Conservation (phyloP, 495 filamentous ascomycete genomes). For the Penicillium turbatum region DNA sequence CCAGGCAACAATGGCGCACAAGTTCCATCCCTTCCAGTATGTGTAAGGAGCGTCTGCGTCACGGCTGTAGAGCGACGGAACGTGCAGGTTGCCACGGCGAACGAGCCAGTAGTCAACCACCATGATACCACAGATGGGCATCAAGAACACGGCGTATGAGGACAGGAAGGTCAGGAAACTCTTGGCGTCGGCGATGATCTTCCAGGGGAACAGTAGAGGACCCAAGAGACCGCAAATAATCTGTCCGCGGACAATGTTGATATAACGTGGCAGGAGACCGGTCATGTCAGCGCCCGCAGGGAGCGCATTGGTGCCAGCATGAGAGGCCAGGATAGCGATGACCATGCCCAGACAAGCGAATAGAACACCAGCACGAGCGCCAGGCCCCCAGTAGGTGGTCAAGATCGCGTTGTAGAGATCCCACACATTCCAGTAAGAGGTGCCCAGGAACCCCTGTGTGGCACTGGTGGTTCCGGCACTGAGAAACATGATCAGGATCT, state of each 20-base stretch:
- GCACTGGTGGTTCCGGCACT: neutral
- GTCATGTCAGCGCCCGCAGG: conserved; percentile 52
- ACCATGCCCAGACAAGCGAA: conserved; percentile 29
- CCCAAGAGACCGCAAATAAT: conserved; percentile 46
- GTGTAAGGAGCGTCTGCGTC: conserved; percentile 4
- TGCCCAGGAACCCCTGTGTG: conserved; percentile 18
- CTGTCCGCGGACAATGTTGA: conserved; percentile 54
- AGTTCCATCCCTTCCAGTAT: conserved; percentile 15
- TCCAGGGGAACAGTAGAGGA: conserved; percentile 46
- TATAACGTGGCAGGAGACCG: conserved; percentile 48
- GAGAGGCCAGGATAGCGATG: conserved; percentile 37
- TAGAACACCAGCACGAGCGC: conserved; percentile 40
- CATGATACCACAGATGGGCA: conserved; percentile 36
- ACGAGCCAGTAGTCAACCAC: conserved; percentile 41
- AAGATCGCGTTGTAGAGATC: conserved; percentile 24
- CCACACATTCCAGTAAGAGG: conserved; percentile 22
- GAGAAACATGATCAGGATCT: conserved; percentile 17
- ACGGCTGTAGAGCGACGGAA: conserved; percentile 10
- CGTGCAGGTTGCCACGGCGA: conserved; percentile 16
- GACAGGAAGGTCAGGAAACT: conserved; percentile 47
- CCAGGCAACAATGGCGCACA: conserved; percentile 16
- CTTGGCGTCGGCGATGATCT: conserved; percentile 24
- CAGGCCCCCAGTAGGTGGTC: conserved; percentile 24
- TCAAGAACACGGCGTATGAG: conserved; percentile 45
- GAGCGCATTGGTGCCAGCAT: conserved; percentile 53